Evolutionary conservation across 805 yeast genomes (phyloP), one percentile per base, ranked within the genome.

Genomic region (Jamesozyma piceae): DNA sequence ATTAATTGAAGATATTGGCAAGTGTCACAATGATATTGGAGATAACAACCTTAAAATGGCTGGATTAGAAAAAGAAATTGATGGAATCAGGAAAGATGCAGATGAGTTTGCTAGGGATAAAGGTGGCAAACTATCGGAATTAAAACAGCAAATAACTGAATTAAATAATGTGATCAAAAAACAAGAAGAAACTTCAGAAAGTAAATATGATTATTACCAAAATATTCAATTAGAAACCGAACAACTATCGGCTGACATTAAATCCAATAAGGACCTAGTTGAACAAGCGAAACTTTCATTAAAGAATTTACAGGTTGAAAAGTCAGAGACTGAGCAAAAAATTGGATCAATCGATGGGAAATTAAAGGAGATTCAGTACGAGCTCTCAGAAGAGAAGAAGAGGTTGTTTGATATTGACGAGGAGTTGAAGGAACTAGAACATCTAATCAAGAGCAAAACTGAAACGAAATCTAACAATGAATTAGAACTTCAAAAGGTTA

Each of bases 41-140:
- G 60, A 60, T 5, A 68, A 72, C 15, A 56, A 65, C 17, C 49
- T 54, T 2, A 52, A 59, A 14, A 58, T 67, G 3, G 41, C 50
- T 1, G 53, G 51, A 2, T 68, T 67, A 32, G 58, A 66, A 27
- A 44, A 43, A 0, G 82, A 80, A 24, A 73, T 84, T 11, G 17
- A 37, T 20, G 21, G 14, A 6, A 78, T 84, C 41, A 84, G 83
- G 54, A 73, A 67, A 15, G 97, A 92, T 58, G 84, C 88, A 67
- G 69, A 72, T 41, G 97, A 92, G 53, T 90, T 88, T 58, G 77
- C 74, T 45, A 67, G 66, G 35, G 82, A 94, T 58, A 89, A 88
- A 51, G 86, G 89, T 1, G 74, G 81, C 1, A 94, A 90, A 59
- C 68, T 94, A 45, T 76, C 75, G 38, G 77, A 82, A 52, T 64